Percentiles rank a stretch among this genome's conserved stretches.
Evolutionary conservation across 2,329 filamentous ascomycete species (phyloP).

Genomic region (Trichoderma citrinoviride): DNA sequence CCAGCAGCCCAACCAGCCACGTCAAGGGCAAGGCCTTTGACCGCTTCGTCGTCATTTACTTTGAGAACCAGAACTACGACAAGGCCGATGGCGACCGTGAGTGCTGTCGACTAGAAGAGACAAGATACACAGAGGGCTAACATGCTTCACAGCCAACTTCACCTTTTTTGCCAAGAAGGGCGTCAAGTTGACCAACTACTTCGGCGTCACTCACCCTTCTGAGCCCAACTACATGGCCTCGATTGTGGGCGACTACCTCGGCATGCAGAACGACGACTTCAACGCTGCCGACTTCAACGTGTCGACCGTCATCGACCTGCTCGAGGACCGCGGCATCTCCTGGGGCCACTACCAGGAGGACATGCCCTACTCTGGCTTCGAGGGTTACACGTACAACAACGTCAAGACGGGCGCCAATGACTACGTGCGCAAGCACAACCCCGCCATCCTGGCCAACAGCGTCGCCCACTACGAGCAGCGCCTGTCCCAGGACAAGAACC

Average conservation of each 20-base stretch:
- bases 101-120: constrained; percentile 24
- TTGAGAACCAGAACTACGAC: constrained; percentile 72
- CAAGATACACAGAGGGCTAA: background rate
- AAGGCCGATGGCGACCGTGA: constrained; percentile 61
- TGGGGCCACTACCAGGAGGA: constrained; percentile 78
- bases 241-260: constrained; percentile 70
- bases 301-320: constrained; percentile 65
- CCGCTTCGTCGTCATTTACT: constrained; percentile 69
- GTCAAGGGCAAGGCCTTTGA: constrained; percentile 72
- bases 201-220: constrained; percentile 67
- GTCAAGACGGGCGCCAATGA: constrained; percentile 64
- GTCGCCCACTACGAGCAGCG: constrained; percentile 59
- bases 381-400: constrained; percentile 63
- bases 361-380: constrained; percentile 71
- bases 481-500: constrained; percentile 70
- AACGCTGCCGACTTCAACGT: constrained; percentile 57
- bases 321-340: constrained; percentile 61
- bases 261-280: constrained; percentile 67
- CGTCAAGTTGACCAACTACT: constrained; percentile 40
- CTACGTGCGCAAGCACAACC: constrained; percentile 83
- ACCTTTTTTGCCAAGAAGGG: constrained; percentile 32
- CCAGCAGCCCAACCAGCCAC: constrained; percentile 57
- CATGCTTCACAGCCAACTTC: constrained; percentile 28
- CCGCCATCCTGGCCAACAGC: constrained; percentile 63
- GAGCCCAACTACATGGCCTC: constrained; percentile 74